Evolutionary conservation across 2,329 filamentous ascomycete species (phyloP).

Genomic region (Trichoderma simmonsii): DNA sequence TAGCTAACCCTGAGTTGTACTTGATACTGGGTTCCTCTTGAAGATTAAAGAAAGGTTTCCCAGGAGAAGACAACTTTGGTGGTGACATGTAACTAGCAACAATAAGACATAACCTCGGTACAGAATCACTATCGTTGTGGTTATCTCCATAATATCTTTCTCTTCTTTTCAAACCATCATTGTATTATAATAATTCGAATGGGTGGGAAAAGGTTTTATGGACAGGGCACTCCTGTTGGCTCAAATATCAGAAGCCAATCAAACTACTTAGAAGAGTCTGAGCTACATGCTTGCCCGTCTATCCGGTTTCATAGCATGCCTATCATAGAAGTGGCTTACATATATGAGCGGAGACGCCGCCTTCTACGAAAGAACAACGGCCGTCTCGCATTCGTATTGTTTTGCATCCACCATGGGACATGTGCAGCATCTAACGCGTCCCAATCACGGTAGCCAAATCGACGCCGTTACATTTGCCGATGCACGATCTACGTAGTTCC

Average conservation of each 20-base stretch:
- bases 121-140: neutral
- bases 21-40: neutral
- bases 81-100: neutral
- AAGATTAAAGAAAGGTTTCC: neutral
- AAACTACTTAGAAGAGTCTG: neutral
- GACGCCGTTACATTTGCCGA: neutral
- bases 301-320: neutral
- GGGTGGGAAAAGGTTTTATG: accelerated
- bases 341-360: neutral
- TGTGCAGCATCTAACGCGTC: neutral
- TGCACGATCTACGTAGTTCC: neutral
- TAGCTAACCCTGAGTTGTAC: neutral
- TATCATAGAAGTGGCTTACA: neutral
- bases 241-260: neutral
- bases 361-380: neutral
- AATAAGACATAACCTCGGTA: neutral
- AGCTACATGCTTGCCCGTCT: neutral
- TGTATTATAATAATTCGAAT: neutral
- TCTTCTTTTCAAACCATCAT: neutral
- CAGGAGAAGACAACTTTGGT: neutral
- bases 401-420: neutral
- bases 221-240: neutral
- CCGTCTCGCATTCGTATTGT: neutral
- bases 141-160: neutral
- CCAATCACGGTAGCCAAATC: neutral